Base-by-base conservation (phyloP, 306 rosid species). In the Myrica gale region DNA sequence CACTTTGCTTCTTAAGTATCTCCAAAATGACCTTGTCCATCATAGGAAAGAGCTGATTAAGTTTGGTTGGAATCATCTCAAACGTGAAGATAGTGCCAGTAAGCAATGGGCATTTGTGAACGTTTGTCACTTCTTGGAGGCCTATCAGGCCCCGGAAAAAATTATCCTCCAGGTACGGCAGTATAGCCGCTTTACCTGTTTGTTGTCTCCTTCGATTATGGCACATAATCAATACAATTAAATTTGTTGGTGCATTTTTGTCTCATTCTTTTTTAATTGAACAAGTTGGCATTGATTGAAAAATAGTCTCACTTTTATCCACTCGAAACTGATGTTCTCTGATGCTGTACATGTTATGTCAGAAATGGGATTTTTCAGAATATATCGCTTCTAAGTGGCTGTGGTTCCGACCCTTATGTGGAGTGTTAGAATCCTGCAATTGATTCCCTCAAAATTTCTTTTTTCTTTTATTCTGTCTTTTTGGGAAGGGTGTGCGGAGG, bases 51-150 rank as follows among this genome's bases (percentile, higher is more conserved):
- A 96, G 81, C 83, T 96, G 68, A 96, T 96, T 79, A 96, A 96
- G 85, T 96, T 96, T 89, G 99, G 99, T 68, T 96, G 99, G 99
- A 96, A 96, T 82, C 99, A 96, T 92, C 93, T 96, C 74, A 96
- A 96, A 87, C 90, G 99, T 58, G 99, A 96, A 87, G 99, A 96
- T 79, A 96, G 98, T 82, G 96, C 98, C 71, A 96, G 99, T 87
- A 96, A 92, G 84, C 99, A 96, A 83, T 96, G 99, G 99, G 99
- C 99, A 66, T 96, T 96, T 90, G 99, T 96, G 76, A 96, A 96
- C 87, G 99, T 96, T 82, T 96, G 99, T 90, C 99, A 96, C 82
- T 96, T 96, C 83, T 85, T 96, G 84, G 98, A 92, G 85, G 99
- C 98, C 74, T 96, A 92, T 86, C 99, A 96, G 80, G 99, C 99